Evolutionary conservation across 768 basidiomycete genomes (phyloP), one percentile per base, ranked within the genome.

Genomic region (Rhizopogon vesiculosus): DNA sequence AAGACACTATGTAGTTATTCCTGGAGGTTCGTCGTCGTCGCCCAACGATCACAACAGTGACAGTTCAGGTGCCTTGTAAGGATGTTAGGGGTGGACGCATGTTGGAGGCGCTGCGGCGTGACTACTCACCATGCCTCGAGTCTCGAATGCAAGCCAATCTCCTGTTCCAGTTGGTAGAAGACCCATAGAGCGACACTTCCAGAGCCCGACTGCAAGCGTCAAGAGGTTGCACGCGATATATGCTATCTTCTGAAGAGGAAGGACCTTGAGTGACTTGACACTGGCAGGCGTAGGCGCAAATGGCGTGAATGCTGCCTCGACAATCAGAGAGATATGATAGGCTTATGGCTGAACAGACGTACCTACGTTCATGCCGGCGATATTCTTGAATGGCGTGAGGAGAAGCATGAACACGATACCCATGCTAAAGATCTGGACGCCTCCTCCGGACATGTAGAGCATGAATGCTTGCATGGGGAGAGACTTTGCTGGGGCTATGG

Each of bases 381-480:
- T 68, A 53, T 92, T 93, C 70, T 88, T 91, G 73, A 96, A 85
- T 0, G 95, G 95, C 9, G 83, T 80, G 56, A 91, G 75, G 56
- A 98, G 80, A 12, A 98, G 79, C 91, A 95, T 94, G 66, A 93
- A 87, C 19, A 98, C 89, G 69, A 94, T 95, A 35, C 95, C 93
- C 77, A 98, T 92, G 72, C 93, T 95, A 71, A 98, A 97, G 42
- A 98, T 88, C 71, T 98, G 95, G 13, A 98, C 89, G 49, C 93
- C 92, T 12, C 92, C 87, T 38, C 95, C 95, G 19, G 93, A 95
- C 90, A 98, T 96, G 81, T 98, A 98, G 35, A 98, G 79, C 95
- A 98, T 98, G 74, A 98, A 89, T 5, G 88, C 93, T 66, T 98
- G 93, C 95, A 97, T 97, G 3, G 94, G 94, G 28, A 98, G 78